Evolutionary conservation across 2,329 filamentous ascomycete genomes (phyloP).

Genomic region (Diaporthe aspalathi): DNA sequence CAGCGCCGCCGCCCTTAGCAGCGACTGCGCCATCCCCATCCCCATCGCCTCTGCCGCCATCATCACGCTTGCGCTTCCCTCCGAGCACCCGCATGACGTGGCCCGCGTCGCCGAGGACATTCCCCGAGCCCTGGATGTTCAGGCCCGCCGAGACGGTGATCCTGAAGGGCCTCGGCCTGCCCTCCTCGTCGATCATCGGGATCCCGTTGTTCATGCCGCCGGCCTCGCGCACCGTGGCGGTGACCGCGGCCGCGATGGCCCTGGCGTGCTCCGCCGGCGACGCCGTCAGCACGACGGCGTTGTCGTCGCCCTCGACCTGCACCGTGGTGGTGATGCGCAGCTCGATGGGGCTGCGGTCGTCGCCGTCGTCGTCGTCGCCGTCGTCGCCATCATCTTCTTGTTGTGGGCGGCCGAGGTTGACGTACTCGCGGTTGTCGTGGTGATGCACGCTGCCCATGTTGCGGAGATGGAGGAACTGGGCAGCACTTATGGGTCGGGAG

Average conservation of each 20-base stretch:
- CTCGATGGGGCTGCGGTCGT: slow-evolving; percentile 53
- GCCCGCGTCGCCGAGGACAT: slow-evolving; percentile 53
- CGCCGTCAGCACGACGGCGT: slow-evolving; percentile 58
- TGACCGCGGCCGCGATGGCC: slow-evolving; percentile 57
- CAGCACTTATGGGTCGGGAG: slow-evolving; percentile 1
- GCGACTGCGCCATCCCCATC: not conserved
- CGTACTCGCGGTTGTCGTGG: not conserved
- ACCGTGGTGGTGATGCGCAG: slow-evolving; percentile 62
- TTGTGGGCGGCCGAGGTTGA: slow-evolving; percentile 41
- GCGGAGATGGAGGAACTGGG: not conserved
- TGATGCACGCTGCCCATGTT: not conserved
- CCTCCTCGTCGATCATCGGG: slow-evolving; percentile 60
- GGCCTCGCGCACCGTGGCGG: slow-evolving; percentile 57
- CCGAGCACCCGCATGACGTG: slow-evolving; percentile 31
- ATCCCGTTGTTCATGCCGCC: slow-evolving; percentile 52
- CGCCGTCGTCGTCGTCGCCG: slow-evolving; percentile 36
- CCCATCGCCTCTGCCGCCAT: not conserved
- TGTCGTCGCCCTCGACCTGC: slow-evolving; percentile 59
- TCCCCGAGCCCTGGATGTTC: slow-evolving; percentile 56
- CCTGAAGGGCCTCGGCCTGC: slow-evolving; percentile 54
- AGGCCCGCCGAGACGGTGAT: slow-evolving; percentile 60
- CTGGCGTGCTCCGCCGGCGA: slow-evolving; percentile 54
- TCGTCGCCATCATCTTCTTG: too few relatives aligned
- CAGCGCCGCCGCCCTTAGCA: not conserved
- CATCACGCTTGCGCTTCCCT: slow-evolving; percentile 28